Conservation (phyloP, 441 rosid genomes). For the Populus hybrid region DNA sequence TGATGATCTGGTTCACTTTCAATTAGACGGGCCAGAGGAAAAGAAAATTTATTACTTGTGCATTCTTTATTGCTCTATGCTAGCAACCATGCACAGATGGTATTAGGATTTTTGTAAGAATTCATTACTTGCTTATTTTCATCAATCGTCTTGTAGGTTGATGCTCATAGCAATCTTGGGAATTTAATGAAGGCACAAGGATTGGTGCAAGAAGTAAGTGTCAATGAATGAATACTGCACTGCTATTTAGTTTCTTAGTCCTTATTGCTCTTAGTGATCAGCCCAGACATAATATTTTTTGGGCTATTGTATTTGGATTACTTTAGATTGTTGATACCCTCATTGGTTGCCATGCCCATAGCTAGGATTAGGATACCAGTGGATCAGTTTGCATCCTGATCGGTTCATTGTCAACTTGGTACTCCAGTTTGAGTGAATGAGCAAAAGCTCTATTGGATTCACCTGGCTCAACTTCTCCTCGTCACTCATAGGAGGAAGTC, state of each 20-base stretch:
- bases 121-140: not conserved
- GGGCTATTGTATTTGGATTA: conserved; percentile 1
- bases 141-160: conserved; percentile 57
- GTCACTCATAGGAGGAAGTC: conserved; percentile 19
- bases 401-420: conserved; percentile 11
- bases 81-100: not conserved
- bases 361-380: conserved; percentile 6
- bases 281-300: conserved; percentile 4
- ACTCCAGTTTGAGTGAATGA: conserved; percentile 23
- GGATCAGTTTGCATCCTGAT: conserved; percentile 1
- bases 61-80: conserved; percentile 5
- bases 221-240: conserved; percentile 10
- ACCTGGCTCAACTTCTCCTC: conserved; percentile 27
- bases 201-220: conserved; percentile 90
- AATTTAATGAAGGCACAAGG: conserved; percentile 97
- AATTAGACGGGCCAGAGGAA: not conserved
- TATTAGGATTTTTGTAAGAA: not conserved
- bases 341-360: conserved; percentile 2
- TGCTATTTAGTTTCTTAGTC: conserved; percentile 14
- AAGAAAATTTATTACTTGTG: not conserved
- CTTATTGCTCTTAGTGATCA: not conserved
- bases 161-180: conserved; percentile 97
- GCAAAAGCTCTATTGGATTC: conserved; percentile 21
- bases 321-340: conserved; percentile 6
- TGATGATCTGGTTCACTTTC: not conserved